A percentile compares a stretch with the other conserved stretches of the same genome.
Evolutionary conservation across 495 filamentous ascomycete species (phyloP).

Genomic region (Cetradonia linearis): DNA sequence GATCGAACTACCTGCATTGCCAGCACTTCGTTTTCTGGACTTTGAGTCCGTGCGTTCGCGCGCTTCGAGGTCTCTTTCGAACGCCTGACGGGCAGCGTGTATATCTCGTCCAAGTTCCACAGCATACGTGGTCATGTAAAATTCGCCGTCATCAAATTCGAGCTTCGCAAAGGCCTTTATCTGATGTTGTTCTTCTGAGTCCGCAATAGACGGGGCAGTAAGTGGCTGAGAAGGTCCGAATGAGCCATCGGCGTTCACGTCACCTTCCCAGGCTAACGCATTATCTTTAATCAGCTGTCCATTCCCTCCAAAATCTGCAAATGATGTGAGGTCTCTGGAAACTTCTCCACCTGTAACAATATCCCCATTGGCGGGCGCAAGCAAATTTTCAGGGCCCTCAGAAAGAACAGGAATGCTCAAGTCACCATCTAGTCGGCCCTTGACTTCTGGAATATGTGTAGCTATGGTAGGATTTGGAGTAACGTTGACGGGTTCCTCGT

Average conservation of each 20-base stretch:
- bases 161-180: slow-evolving; percentile 60
- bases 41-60: slow-evolving; percentile 34
- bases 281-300: not conserved
- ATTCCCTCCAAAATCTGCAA: not conserved
- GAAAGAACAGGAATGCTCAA: not conserved
- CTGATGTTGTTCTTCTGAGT: slow-evolving; percentile 38
- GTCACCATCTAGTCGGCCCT: not conserved
- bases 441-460: not conserved
- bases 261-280: not conserved
- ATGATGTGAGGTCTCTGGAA: not conserved
- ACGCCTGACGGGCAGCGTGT: slow-evolving; percentile 42
- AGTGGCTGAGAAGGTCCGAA: slow-evolving; percentile 7
- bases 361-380: not conserved
- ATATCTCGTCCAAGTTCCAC: slow-evolving; percentile 59
- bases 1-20: slow-evolving; percentile 25
- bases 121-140: slow-evolving; percentile 59
- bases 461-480: not conserved
- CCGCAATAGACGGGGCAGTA: slow-evolving; percentile 30
- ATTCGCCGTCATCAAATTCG: slow-evolving; percentile 60
- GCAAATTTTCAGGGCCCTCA: not conserved
- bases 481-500: not conserved
- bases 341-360: not conserved
- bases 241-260: not conserved
- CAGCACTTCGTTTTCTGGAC: slow-evolving; percentile 39
- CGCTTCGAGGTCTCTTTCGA: slow-evolving; percentile 38